Evolutionary conservation across 768 basidiomycete genomes (phyloP).

Genomic region (Boletus subcaerulescens): DNA sequence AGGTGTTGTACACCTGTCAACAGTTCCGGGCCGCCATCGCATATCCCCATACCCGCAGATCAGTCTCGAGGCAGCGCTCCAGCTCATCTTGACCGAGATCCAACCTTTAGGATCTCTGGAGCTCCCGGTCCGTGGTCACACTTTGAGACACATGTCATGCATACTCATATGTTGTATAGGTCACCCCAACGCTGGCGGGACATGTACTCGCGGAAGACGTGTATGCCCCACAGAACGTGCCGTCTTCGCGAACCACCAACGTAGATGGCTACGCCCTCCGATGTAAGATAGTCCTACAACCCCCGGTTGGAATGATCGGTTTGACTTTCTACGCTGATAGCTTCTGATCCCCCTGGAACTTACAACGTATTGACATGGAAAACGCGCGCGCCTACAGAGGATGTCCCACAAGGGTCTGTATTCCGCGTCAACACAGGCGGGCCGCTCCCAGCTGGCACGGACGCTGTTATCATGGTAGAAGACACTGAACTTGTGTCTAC

Average conservation of each 20-base stretch:
- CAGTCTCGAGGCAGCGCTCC: constrained; percentile 62
- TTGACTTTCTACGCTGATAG: constrained; percentile 34
- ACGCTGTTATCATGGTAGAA: constrained; percentile 91
- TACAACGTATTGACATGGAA: constrained; percentile 66
- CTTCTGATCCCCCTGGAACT: constrained; percentile 57
- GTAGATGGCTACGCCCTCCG: constrained; percentile 87
- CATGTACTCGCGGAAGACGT: constrained; percentile 77
- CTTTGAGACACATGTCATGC: background rate
- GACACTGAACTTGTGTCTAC: constrained; percentile 76
- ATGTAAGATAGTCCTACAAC: constrained; percentile 41
- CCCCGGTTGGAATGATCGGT: background rate
- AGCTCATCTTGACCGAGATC: constrained; percentile 49
- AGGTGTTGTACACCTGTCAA: background rate
- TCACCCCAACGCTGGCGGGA: constrained; percentile 57
- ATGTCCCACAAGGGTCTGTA: constrained; percentile 44
- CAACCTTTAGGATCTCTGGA: constrained; percentile 38
- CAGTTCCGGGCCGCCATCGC: constrained; percentile 70
- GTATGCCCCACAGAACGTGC: constrained; percentile 60
- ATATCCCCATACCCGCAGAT: constrained; percentile 76
- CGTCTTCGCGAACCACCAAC: constrained; percentile 65
- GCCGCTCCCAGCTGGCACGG: constrained; percentile 69
- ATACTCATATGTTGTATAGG: constrained; percentile 38
- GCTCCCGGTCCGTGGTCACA: constrained; percentile 39
- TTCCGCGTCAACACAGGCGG: constrained; percentile 83
- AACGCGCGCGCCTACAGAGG: constrained; percentile 31